A percentile compares a stretch with the other conserved stretches of the same genome.
These are phyloP conservation scores for Punica granatum DNA, from an alignment of 345 rosid species.

Conservation along the genomic window DNA sequence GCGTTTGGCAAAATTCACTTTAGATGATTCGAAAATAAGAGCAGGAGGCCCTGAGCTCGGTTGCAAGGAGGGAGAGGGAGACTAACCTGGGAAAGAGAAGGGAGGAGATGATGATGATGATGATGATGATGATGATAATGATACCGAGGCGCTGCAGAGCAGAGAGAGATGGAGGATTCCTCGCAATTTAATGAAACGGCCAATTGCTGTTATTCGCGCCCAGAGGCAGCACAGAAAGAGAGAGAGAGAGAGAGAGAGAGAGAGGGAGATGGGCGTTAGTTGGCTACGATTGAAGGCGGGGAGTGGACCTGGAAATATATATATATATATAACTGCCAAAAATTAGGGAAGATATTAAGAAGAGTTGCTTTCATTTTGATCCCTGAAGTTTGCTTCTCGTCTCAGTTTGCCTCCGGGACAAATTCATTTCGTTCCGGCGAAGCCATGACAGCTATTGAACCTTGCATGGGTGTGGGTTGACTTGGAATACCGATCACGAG, in stretches of 20 bases:
- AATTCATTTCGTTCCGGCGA: not conserved
- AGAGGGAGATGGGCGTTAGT: not conserved
- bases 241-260: slow-evolving; percentile 1
- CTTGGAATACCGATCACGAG: too few species aligned
- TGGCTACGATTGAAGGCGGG: not conserved
- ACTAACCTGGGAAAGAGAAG: not conserved
- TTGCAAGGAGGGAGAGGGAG: not conserved
- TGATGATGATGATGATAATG: not conserved
- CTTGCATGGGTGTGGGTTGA: too few species aligned
- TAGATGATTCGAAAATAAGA: not conserved
- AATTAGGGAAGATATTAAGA: not conserved
- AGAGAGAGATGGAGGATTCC: not conserved
- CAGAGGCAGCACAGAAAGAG: not conserved
- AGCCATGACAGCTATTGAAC: too few species aligned
- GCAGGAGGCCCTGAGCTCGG: not conserved
- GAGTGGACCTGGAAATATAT: not conserved
- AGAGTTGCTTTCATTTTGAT: not conserved
- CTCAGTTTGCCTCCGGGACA: not conserved
- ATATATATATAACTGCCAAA: not conserved
- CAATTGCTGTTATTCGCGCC: not conserved
- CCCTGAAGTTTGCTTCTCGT: not conserved
- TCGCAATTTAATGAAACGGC: not conserved
- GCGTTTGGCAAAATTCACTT: not conserved
- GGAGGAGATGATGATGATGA: not conserved
- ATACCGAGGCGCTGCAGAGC: not conserved